Base-by-base conservation (phyloP, 2,329 filamentous ascomycete species). In the Dothiorella sarmentorum region DNA sequence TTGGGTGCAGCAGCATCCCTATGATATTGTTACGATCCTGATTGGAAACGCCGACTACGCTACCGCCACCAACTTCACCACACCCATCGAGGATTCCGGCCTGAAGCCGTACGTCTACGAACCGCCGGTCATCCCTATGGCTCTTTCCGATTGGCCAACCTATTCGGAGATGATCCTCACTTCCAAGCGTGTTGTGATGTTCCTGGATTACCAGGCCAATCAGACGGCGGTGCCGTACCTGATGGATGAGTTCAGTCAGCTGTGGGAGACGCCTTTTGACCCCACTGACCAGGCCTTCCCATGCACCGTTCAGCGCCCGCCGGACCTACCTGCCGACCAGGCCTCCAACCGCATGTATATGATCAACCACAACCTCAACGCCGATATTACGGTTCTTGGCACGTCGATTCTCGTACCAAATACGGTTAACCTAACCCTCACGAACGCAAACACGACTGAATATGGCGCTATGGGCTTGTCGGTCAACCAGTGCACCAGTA, bases 241-340 rank as follows among this genome's bases (percentile, higher is more conserved):
- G 40, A 79, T 96, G 38, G 90, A 96, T 71, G 82, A 97, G 73
- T 97, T 96, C 76, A 83, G 83, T 5, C 89, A 96, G 68, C 82
- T 95, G 75, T 96, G 90, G 89, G 90, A 97, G 76, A 93, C 91
- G 0, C 89, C 90, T 0, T 97, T 96, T 70, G 89, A 91, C 56
- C 91, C 84, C 0, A 83, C 80, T 0, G 73, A 86, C 66, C 75
- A 85, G 3, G 71, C 72, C 0, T 96, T 96, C 70, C 91, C 91
- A 0, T 97, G 92, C 75, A 85, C 78, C 0, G 80, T 86, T 35
- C 84, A 96, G 69, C 86, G 92, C 0, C 91, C 92, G 0, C 90
- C 90, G 0, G 76, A 82, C 42, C 76, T 95, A 59, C 67, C 75
- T 2, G 67, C 70, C 0, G 81, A 83, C 2, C 70, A 72, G 15